Evolutionary conservation across 192 early-diverging fungal genomes (phyloP).

Genomic region (Kappamyces sp.): DNA sequence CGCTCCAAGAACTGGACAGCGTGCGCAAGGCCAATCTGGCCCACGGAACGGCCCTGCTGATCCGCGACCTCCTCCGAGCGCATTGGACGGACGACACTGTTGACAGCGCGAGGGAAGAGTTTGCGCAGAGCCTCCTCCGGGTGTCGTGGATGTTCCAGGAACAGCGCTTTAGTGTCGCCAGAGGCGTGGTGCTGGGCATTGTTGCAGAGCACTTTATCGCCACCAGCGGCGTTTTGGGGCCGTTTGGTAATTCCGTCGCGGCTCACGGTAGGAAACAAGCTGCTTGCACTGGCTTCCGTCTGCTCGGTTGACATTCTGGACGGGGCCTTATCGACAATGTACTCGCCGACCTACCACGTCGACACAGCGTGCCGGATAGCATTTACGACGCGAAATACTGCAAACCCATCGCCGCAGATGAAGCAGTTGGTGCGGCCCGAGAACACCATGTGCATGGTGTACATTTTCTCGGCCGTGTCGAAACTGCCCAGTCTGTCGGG

Average conservation of each 20-base stretch:
- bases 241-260: not conserved
- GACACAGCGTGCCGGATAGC: conserved; percentile 1
- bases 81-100: conserved; percentile 46
- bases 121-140: not conserved
- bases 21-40: conserved; percentile 55
- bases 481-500: too few species aligned
- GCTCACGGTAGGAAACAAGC: not conserved
- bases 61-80: conserved; percentile 62
- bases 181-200: conserved; percentile 5
- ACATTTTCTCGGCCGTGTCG: too few species aligned
- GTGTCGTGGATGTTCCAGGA: not conserved
- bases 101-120: not conserved
- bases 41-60: conserved; percentile 72
- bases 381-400: too few species aligned
- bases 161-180: conserved; percentile 6
- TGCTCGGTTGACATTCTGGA: conserved; percentile 1
- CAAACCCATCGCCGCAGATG: too few species aligned
- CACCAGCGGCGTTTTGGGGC: not conserved
- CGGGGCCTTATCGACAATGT: not conserved
- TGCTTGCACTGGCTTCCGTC: too few species aligned
- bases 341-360: conserved; percentile 8
- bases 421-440: too few species aligned
- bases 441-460: too few species aligned
- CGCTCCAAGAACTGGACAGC: conserved; percentile 38
- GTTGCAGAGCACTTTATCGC: not conserved